Conservation (phyloP, 2,329 filamentous ascomycete genomes). For the Sclerotinia sclerotiorum region DNA sequence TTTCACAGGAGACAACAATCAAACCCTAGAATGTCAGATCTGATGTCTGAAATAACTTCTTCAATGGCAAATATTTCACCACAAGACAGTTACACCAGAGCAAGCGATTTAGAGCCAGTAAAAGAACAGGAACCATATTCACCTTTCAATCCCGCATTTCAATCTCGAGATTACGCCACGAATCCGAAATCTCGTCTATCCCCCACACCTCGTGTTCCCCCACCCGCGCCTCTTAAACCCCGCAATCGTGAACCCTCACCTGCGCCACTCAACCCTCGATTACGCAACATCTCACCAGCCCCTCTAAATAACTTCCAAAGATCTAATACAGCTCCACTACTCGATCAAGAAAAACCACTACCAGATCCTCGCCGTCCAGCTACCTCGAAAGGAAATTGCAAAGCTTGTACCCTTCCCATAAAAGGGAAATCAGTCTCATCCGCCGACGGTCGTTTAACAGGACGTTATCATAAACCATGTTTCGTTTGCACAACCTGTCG, state of each 20-base stretch:
- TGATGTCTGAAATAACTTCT: conserved; percentile 57
- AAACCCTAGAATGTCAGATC: conserved; percentile 47
- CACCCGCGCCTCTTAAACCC: conserved; percentile 17
- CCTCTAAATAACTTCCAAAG: conserved; percentile 25
- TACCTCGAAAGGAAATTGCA: conserved; percentile 64
- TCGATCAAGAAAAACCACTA: conserved; percentile 12
- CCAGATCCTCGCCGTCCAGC: conserved; percentile 28
- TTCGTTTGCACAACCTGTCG: conserved; percentile 87
- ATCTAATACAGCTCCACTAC: conserved; percentile 23
- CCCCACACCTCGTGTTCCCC: conserved; percentile 4
- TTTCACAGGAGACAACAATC: conserved; percentile 44
- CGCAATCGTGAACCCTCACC: conserved; percentile 4
- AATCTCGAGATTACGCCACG: conserved; percentile 47
- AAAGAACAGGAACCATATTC: conserved; percentile 19
- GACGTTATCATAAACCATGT: conserved; percentile 91
- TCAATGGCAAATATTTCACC: conserved; percentile 44
- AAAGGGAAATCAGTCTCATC: conserved; percentile 91
- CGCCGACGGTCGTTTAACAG: conserved; percentile 86
- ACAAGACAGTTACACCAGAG: not conserved
- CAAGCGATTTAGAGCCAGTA: conserved; percentile 9
- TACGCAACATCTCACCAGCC: conserved; percentile 5
- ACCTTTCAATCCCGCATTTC: conserved; percentile 26
- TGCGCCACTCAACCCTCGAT: not conserved
- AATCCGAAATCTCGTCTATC: conserved; percentile 43
- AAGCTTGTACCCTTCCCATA: conserved; percentile 76